Percentiles rank a stretch among this genome's conserved stretches.
These are phyloP conservation scores for Leccinum olivaceopallidum DNA, from an alignment of 768 basidiomycete species.

Conservation along the genomic window DNA sequence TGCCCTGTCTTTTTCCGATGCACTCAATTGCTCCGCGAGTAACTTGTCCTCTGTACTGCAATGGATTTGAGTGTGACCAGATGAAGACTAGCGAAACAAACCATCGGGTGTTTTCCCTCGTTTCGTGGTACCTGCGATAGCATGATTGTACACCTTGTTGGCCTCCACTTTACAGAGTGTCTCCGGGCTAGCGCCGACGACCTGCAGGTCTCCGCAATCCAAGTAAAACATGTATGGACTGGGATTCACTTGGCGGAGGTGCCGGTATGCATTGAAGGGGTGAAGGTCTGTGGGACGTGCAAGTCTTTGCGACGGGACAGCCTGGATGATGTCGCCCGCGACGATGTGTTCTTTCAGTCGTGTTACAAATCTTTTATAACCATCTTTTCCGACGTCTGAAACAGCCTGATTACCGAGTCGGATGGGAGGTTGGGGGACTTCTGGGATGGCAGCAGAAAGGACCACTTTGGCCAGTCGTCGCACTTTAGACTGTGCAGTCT, in stretches of 20 bases:
- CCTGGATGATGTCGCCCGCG: constrained; percentile 97
- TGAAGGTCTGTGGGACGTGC: constrained; percentile 84
- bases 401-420: constrained; percentile 65
- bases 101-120: constrained; percentile 87
- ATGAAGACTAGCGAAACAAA: constrained; percentile 36
- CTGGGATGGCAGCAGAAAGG: constrained; percentile 50
- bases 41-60: constrained; percentile 78
- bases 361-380: constrained; percentile 91
- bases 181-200: constrained; percentile 98
- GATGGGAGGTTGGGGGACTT: constrained; percentile 64
- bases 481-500: constrained; percentile 81
- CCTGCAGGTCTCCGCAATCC: constrained; percentile 88
- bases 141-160: constrained; percentile 94
- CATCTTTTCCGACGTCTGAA: constrained; percentile 92
- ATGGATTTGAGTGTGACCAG: constrained; percentile 9
- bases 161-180: constrained; percentile 94
- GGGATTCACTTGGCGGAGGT: constrained; percentile 92
- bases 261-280: constrained; percentile 97
- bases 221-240: constrained; percentile 99
- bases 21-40: constrained; percentile 69
- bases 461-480: constrained; percentile 77
- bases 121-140: constrained; percentile 93
- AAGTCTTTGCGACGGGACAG: constrained; percentile 93
- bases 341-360: constrained; percentile 92
- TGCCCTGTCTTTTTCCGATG: constrained; percentile 93